Evolutionary conservation across 306 rosid species (phyloP).

Genomic region (barrel medic (Medicago truncatula)): DNA sequence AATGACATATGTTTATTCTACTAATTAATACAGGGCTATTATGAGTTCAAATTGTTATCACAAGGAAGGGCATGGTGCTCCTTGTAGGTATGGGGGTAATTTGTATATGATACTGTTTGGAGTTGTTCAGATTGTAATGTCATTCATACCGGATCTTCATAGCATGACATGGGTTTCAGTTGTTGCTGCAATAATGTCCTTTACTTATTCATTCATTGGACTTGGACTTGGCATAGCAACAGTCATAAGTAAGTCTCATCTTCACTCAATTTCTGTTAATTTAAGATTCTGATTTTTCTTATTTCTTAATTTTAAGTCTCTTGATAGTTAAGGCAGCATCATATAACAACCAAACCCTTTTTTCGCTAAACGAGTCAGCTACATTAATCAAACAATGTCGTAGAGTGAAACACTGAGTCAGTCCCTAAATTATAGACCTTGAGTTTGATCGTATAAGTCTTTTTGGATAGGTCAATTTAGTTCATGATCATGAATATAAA

Average conservation of each 20-base stretch:
- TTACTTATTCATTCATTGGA: conserved; percentile 73
- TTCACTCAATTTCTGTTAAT: conserved; percentile 12
- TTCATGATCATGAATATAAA: neutral
- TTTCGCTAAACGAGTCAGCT: neutral
- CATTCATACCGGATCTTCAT: conserved; percentile 90
- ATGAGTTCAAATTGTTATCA: conserved; percentile 73
- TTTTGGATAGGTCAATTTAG: neutral
- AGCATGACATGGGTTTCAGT: conserved; percentile 82
- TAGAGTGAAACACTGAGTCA: neutral
- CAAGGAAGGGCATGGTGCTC: conserved; percentile 71
- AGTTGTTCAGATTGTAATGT: conserved; percentile 65
- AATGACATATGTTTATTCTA: conserved; percentile 20
- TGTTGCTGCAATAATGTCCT: conserved; percentile 80
- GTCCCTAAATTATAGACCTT: neutral
- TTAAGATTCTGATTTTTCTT: neutral
- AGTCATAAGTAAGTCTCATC: conserved; percentile 51
- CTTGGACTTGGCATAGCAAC: conserved; percentile 72
- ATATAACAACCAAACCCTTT: neutral
- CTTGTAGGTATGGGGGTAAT: conserved; percentile 60
- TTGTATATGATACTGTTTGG: conserved; percentile 76
- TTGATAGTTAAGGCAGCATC: neutral
- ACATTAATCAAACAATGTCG: neutral
- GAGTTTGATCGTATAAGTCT: neutral
- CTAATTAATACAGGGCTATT: conserved; percentile 63
- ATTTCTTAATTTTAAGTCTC: neutral